Evolutionary conservation across 805 yeast species (phyloP).

Genomic region (Blastobotrys muscicola): DNA sequence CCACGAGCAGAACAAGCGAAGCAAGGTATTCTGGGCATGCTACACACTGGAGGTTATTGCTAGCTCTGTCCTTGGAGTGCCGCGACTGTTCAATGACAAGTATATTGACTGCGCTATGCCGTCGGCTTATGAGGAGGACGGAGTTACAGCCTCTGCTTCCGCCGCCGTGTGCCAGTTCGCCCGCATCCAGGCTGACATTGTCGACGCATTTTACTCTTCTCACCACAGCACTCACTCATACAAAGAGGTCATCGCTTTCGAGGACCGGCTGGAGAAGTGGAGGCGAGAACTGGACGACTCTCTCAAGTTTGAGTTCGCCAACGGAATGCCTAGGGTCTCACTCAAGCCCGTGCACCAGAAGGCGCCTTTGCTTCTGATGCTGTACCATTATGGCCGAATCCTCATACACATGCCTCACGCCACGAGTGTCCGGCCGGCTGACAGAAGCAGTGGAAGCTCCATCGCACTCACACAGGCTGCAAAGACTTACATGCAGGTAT

Average conservation of each 20-base stretch:
- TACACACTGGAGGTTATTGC: slow-evolving; percentile 69
- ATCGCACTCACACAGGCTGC: slow-evolving; percentile 28
- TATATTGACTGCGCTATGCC: slow-evolving; percentile 86
- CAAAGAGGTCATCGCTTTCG: slow-evolving; percentile 29
- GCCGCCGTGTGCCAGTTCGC: slow-evolving; percentile 32
- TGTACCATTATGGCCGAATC: slow-evolving; percentile 54
- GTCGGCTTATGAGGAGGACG: slow-evolving; percentile 21
- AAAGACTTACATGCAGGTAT: slow-evolving; percentile 22
- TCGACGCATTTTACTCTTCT: slow-evolving; percentile 41
- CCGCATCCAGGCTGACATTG: slow-evolving; percentile 60
- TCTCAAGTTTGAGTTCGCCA: slow-evolving; percentile 47
- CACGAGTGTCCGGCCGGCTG: slow-evolving; percentile 3
- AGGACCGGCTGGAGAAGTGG: slow-evolving; percentile 73
- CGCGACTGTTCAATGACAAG: slow-evolving; percentile 66
- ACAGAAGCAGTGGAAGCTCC: slow-evolving; percentile 21
- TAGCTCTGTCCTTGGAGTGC: slow-evolving; percentile 72
- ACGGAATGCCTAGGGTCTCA: slow-evolving; percentile 23
- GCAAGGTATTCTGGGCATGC: slow-evolving; percentile 77
- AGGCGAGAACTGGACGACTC: slow-evolving; percentile 54
- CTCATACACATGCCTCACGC: slow-evolving; percentile 48
- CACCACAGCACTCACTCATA: slow-evolving; percentile 13
- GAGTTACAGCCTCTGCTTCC: slow-evolving; percentile 5
- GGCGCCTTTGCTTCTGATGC: slow-evolving; percentile 38
- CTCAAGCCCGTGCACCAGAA: slow-evolving; percentile 22
- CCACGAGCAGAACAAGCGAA: slow-evolving; percentile 72